Base-by-base conservation (phyloP, 2,329 filamentous ascomycete genomes). In the Talaromyces sp. region DNA sequence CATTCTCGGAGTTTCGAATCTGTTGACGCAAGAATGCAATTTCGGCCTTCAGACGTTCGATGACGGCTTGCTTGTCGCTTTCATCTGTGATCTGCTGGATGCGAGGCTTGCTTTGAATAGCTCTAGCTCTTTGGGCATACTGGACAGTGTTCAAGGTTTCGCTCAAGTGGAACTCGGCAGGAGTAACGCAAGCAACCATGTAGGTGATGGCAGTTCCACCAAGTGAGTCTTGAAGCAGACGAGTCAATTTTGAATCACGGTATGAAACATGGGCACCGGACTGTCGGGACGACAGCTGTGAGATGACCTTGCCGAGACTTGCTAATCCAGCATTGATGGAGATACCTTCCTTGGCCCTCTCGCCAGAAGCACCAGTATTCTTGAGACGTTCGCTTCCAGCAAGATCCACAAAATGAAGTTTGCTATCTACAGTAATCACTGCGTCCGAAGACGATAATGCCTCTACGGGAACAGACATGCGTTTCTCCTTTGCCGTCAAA, bases 131-230 rank as follows among this genome's bases (percentile, higher is more conserved):
- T 80, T 98, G 95, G 7, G 95, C 95, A 79, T 99, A 99, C 76
- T 97, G 91, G 24, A 99, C 92, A 0, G 95, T 99, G 76, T 99
- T 99, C 65, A 99, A 83, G 0, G 96, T 98, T 80, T 99, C 95
- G 80, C 93, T 98, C 52, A 99, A 83, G 76, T 99, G 95, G 75
- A 99, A 99, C 75, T 97, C 93, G 14, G 94, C 92, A 0, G 93
- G 94, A 0, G 94, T 99, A 35, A 99, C 93, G 79, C 95, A 99
- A 9, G 95, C 95, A 80, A 99, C 95, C 95, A 99, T 98, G 80
- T 98, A 99, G 0, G 95, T 99, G 75, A 97, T 96, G 41, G 95
- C 95, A 75, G 96, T 98, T 4, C 95, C 95, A 65, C 95, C 95
- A 5, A 99, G 84, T 0, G 95, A 99, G 78, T 99, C 95, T 82